A percentile compares a stretch with the other conserved stretches of the same genome.
Conservation (phyloP, 345 rosid species). For the Schrenkiella parvula region DNA sequence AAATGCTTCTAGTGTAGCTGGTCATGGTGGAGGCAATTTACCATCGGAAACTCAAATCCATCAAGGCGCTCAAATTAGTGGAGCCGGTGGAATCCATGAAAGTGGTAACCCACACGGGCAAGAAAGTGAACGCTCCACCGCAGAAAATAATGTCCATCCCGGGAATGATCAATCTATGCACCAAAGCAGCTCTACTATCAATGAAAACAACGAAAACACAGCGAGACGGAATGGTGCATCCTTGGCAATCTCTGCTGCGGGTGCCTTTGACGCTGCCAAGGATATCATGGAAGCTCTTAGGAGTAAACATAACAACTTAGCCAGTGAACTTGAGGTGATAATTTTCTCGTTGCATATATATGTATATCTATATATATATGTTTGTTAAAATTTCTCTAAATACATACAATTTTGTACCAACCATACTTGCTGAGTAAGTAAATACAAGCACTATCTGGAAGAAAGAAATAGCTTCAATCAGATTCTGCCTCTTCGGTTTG, state of each 20-base stretch:
- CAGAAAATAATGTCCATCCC: constrained; percentile 53
- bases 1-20: constrained; percentile 51
- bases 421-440: neutral
- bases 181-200: constrained; percentile 52
- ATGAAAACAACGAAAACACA: constrained; percentile 57
- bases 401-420: neutral
- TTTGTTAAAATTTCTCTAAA: neutral
- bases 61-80: constrained; percentile 57
- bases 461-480: neutral
- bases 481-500: constrained; percentile 10
- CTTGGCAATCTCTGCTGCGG: constrained; percentile 73
- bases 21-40: constrained; percentile 54
- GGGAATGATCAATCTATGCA: constrained; percentile 78
- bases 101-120: constrained; percentile 79
- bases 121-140: constrained; percentile 71
- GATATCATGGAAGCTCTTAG: constrained; percentile 98
- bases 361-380: too few species aligned
- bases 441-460: neutral
- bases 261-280: constrained; percentile 97
- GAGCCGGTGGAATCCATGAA: constrained; percentile 68
- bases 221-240: constrained; percentile 66
- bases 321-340: constrained; percentile 92
- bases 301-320: constrained; percentile 94
- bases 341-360: neutral
- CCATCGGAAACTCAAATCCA: constrained; percentile 60